Percentiles rank a stretch among this genome's conserved stretches.
phyloP scores from a whole-genome alignment of 371 early-diverging fungal species.

The Mucor irregularis region DNA sequence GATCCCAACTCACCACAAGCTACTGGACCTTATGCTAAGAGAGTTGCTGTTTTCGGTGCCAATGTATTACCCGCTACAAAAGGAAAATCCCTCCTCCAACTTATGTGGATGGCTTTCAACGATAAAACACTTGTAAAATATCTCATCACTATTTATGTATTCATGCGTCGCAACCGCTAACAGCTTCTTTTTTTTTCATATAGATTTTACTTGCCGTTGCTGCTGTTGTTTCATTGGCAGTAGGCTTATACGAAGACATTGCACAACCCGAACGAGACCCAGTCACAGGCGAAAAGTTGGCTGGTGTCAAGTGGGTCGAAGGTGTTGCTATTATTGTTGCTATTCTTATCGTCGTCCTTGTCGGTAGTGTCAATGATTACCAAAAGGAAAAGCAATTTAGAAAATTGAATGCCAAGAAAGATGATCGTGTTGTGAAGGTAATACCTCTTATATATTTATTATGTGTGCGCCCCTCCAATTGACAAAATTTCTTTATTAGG shows the following conservation, averaged over 20 bases:
- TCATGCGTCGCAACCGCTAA: background rate
- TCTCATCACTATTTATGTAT: background rate
- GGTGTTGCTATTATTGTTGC: conserved; percentile 82
- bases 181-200: background rate
- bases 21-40: conserved; percentile 22
- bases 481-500: conserved; percentile 42
- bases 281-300: conserved; percentile 31
- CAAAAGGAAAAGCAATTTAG: conserved; percentile 88
- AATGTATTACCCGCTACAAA: conserved; percentile 71
- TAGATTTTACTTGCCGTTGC: conserved; percentile 80
- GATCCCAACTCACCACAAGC: background rate
- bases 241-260: conserved; percentile 87
- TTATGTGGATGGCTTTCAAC: conserved; percentile 82
- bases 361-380: conserved; percentile 82
- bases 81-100: conserved; percentile 65
- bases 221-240: conserved; percentile 81
- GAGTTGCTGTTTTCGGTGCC: conserved; percentile 55
- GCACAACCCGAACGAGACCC: conserved; percentile 47
- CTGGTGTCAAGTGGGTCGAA: conserved; percentile 75
- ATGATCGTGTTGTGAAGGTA: conserved; percentile 76
- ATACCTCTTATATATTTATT: background rate
- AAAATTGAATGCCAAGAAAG: conserved; percentile 81
- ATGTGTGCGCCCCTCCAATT: background rate
- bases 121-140: conserved; percentile 78
- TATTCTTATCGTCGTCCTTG: conserved; percentile 78